Base-by-base conservation (phyloP, 1,284 basidiomycete species). In the Cryptococcus sp. region DNA sequence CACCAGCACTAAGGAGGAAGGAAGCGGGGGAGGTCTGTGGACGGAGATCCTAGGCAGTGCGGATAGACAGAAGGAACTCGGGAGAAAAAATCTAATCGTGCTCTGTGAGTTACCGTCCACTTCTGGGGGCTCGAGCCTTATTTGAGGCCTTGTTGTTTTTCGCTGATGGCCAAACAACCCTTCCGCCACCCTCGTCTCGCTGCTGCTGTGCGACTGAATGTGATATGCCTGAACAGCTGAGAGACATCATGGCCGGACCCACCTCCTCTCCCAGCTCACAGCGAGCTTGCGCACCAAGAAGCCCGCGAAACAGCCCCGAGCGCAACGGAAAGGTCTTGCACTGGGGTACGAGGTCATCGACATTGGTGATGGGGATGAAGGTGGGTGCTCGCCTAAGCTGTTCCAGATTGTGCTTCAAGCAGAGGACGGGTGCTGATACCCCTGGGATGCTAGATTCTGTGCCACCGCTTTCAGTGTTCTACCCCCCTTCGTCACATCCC, bases 341-440 rank as follows among this genome's bases (percentile, higher is more conserved):
- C 76, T 94, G 55, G 90, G 91, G 37, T 95, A 93, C 70, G 87
- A 92, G 66, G 91, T 89, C 82, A 83, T 88, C 12, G 88, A 92
- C 71, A 83, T 92, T 37, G 80, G 85, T 54, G 91, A 93, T 67
- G 88, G 84, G 5, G 91, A 94, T 67, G 90, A 93, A 83, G 91
- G 91, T 88, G 55, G 59, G 83, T 77, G n/a, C n/a, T n/a, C n/a
- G n/a, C n/a, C n/a, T n/a, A n/a, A n/a, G n/a, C n/a, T n/a, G n/a
- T n/a, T n/a, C n/a, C n/a, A n/a, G n/a, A n/a, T n/a, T n/a, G n/a
- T 50, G 20, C 21, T 46, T 18, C 13, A 0, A 21, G 16, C 45
- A 15, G 21, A 4, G 1, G 42, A 40, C 8, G n/a, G 42, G 15
- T 16, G 23, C 18, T 44, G 40, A 35, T 44, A 12, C 6, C 28